Evolutionary conservation across 306 rosid genomes (phyloP).

Genomic region (Alnus rubra): DNA sequence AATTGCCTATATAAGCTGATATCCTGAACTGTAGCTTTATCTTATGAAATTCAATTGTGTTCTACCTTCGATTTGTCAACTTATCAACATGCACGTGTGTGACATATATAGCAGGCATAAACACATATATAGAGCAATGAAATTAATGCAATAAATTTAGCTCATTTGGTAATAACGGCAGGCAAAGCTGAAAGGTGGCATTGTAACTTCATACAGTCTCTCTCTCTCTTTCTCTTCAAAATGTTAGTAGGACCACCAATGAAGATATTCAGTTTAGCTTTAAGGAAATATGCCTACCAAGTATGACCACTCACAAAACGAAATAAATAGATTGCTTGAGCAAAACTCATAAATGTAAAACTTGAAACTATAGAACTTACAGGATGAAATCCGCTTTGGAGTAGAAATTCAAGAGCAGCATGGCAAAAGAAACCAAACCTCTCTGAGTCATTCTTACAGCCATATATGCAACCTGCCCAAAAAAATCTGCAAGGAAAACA

Average conservation of each 20-base stretch:
- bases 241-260: background rate
- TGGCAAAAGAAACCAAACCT: slow-evolving; percentile 96
- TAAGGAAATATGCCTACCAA: background rate
- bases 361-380: slow-evolving; percentile 50
- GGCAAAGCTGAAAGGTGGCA: background rate
- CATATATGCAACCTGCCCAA: slow-evolving; percentile 72
- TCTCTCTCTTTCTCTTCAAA: background rate
- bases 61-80: background rate
- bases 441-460: slow-evolving; percentile 79
- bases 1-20: background rate
- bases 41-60: background rate
- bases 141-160: background rate
- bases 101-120: background rate
- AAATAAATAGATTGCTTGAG: background rate
- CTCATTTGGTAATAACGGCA: background rate
- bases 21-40: background rate
- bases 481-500: slow-evolving; percentile 57
- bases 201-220: background rate
- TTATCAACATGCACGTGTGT: background rate
- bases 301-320: background rate
- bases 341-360: slow-evolving; percentile 1
- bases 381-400: slow-evolving; percentile 80
- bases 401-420: slow-evolving; percentile 92
- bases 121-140: background rate
- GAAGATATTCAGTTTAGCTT: background rate